Conservation (phyloP, 2,329 filamentous ascomycete species). For the Coleophoma crateriformis region DNA sequence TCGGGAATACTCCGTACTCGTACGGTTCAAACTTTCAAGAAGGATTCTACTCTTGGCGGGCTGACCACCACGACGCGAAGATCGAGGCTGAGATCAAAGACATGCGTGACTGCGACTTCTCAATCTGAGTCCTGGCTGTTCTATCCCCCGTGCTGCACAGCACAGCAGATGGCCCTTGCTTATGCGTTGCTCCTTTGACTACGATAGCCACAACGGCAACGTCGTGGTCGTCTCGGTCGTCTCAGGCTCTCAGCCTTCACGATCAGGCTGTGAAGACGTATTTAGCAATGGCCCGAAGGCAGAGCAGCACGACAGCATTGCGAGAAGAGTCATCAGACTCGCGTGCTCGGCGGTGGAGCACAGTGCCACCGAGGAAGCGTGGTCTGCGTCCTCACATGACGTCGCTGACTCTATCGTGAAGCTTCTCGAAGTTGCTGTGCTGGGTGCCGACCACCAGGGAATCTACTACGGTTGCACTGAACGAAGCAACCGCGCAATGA, state of each 20-base stretch:
- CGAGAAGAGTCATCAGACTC: too few relatives aligned
- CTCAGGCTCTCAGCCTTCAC: not conserved
- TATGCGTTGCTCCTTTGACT: constrained; percentile 6
- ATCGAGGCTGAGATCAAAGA: constrained; percentile 1
- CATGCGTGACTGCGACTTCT: not conserved
- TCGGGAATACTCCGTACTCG: not conserved
- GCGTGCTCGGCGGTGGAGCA: too few relatives aligned
- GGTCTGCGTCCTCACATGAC: too few relatives aligned
- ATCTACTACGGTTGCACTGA: too few relatives aligned
- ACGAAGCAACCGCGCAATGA: too few relatives aligned
- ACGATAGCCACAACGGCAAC: not conserved
- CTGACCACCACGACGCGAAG: not conserved
- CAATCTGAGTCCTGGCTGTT: too few relatives aligned
- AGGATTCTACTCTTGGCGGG: not conserved
- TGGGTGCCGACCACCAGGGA: too few relatives aligned
- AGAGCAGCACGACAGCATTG: not conserved
- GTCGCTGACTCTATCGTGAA: too few relatives aligned
- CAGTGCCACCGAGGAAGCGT: too few relatives aligned
- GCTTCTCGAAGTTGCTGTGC: too few relatives aligned
- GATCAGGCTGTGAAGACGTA: not conserved
- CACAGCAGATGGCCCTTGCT: constrained; percentile 15
- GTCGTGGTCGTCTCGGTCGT: too few relatives aligned
- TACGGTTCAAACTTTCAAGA: not conserved
- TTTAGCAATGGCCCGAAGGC: not conserved
- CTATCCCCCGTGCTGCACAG: constrained; percentile 11